Evolutionary conservation across 148 eudicot genomes (phyloP), one percentile per base, ranked within the genome.

Genomic region (Vaccinium vitisidaea): DNA sequence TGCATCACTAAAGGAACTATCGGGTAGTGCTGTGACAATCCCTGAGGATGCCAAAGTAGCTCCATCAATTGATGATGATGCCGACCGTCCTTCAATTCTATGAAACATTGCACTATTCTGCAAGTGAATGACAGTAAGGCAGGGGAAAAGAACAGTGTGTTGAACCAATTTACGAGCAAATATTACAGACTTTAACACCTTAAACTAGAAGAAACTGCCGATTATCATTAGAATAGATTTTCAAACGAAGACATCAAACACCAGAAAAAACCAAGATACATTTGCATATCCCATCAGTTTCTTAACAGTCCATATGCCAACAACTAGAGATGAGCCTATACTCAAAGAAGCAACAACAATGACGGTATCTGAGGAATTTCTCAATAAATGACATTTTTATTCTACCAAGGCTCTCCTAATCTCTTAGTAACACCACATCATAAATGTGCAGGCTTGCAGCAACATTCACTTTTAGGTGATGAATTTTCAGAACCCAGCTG

Each of bases 61-160:
- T 54, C 87, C 87, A 65, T 82, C 85, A 54, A 63, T 52, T 30
- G 85, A 79, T 82, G 85, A 79, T 25, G 86, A 79, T 52, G 43
- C 83, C 23, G 83, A 18, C 11, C 81, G 58, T 30, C 86, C 86
- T 5, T 84, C 86, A 12, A 84, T 78, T 54, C 86, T 77, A 14
- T 79, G 83, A 79, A 84, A 84, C 75, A 53, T 12, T 67, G 83
- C 53, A 69, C 69, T 43, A 79, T 84, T 78, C 86, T 84, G 75
- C 82, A 79, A 49, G 46, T 16, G 82, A 27, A 78, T 52, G 13
- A 63, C 7, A 50, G 30, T 30, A 76, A 58, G 32, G 36, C 55
- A 23, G 30, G 23, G 23, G 10, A 21, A 53, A 69, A 70, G 25
- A 30, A 30, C 30, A 2, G 63, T 14, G 6, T 6, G 14, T 53